Percentiles rank a stretch among this genome's conserved stretches.
phyloP scores from a whole-genome alignment of 2,329 filamentous ascomycete species.

The Cercospora nicotianae region DNA sequence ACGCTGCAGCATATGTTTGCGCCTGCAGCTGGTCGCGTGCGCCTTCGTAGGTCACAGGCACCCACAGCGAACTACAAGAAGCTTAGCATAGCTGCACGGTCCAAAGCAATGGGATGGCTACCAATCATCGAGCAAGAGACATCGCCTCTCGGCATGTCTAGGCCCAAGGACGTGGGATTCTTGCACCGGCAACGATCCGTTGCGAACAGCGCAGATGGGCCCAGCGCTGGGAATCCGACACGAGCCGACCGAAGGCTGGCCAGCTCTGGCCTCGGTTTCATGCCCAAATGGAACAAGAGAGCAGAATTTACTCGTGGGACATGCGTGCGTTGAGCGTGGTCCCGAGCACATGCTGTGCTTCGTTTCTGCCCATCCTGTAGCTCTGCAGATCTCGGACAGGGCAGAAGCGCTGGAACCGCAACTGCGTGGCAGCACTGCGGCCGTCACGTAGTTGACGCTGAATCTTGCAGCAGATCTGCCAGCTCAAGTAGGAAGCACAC shows the following conservation, averaged over 20 bases:
- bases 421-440: neutral
- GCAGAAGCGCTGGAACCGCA: neutral
- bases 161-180: neutral
- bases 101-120: neutral
- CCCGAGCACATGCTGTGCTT: neutral
- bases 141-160: neutral
- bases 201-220: neutral
- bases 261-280: neutral
- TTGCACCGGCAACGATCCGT: neutral
- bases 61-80: neutral
- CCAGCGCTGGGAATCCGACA: neutral
- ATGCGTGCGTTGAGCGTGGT: slow-evolving; percentile 1
- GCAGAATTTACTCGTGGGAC: slow-evolving; percentile 3
- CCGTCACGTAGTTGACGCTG: neutral
- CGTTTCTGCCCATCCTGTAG: neutral
- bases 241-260: neutral
- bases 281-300: neutral
- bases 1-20: neutral
- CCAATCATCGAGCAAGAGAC: neutral
- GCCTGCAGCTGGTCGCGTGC: slow-evolving; percentile 1
- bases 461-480: neutral
- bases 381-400: slow-evolving; percentile 2
- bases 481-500: neutral
- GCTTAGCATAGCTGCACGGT: neutral
- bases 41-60: neutral